Evolutionary conservation across 768 basidiomycete species (phyloP).

Genomic region (Chalciporus piperatus): DNA sequence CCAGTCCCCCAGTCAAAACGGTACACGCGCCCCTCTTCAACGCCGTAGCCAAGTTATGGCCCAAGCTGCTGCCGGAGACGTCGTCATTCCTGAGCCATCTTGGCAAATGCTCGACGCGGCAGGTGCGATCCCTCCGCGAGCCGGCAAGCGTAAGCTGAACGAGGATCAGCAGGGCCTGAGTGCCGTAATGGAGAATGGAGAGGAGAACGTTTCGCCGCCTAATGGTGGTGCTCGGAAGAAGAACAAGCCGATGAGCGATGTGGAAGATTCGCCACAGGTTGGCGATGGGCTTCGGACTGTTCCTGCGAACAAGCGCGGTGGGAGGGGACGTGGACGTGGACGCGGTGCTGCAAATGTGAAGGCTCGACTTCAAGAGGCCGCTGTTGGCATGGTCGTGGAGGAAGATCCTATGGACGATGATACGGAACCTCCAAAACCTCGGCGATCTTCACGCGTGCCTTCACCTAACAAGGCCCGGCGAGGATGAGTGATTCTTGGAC

Average conservation of each 20-base stretch:
- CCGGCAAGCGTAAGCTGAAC: constrained; percentile 38
- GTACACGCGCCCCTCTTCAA: constrained; percentile 33
- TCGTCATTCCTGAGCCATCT: constrained; percentile 49
- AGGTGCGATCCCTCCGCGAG: constrained; percentile 24
- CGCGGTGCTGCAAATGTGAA: constrained; percentile 13
- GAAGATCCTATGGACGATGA: constrained; percentile 28
- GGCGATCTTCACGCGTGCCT: constrained; percentile 34
- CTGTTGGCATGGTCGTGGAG: constrained; percentile 25
- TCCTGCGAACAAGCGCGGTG: constrained; percentile 16
- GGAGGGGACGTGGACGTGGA: constrained; percentile 23
- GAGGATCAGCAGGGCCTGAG: constrained; percentile 26
- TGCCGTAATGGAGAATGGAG: constrained; percentile 22
- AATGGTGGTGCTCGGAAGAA: constrained; percentile 23
- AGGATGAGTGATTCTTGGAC: background rate
- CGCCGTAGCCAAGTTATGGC: constrained; percentile 48
- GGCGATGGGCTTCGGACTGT: constrained; percentile 7
- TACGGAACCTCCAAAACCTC: constrained; percentile 22
- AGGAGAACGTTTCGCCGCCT: constrained; percentile 5
- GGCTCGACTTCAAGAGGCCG: constrained; percentile 26
- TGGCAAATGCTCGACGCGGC: constrained; percentile 50
- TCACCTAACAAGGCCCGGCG: constrained; percentile 32
- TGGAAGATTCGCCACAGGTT: constrained; percentile 11
- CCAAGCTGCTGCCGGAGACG: constrained; percentile 41
- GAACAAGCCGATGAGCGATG: constrained; percentile 16
- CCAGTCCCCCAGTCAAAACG: constrained; percentile 5